Evolutionary conservation across 257 asterid genomes (phyloP).

Genomic region (Penstemon davidsonii): DNA sequence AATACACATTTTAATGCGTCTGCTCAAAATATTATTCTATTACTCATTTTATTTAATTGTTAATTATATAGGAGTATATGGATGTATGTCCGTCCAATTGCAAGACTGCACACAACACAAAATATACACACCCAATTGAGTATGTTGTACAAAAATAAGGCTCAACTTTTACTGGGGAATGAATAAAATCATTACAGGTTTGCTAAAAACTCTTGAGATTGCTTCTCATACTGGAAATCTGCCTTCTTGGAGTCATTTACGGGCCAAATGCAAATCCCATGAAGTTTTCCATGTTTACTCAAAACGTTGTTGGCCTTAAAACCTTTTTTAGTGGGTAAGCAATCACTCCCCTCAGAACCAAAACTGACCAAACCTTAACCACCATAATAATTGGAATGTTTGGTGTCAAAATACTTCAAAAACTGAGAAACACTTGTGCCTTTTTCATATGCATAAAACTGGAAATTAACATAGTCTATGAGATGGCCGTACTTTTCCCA

Average conservation of each 20-base stretch:
- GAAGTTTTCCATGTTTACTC: conserved; percentile 54
- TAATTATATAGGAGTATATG: no score
- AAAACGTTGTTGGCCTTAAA: conserved; percentile 55
- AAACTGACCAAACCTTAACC: conserved; percentile 60
- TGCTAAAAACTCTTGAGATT: conserved; percentile 58
- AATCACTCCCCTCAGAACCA: conserved; percentile 64
- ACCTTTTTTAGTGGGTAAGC: conserved; percentile 59
- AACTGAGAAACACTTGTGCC: conserved; percentile 56
- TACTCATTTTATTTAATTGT: no score
- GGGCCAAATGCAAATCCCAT: conserved; percentile 78
- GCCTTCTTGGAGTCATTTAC: conserved; percentile 73
- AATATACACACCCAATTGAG: no score
- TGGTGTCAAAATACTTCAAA: conserved; percentile 53
- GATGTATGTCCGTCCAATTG: no score
- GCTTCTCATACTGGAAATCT: conserved; percentile 48
- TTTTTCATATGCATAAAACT: conserved; percentile 60
- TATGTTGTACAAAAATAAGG: no score
- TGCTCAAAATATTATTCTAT: no score
- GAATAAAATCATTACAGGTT: conserved; percentile 17
- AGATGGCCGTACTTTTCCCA: conserved; percentile 61
- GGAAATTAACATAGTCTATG: conserved; percentile 70
- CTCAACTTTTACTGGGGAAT: background rate
- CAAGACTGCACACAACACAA: no score
- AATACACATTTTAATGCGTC: no score
- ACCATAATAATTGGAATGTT: conserved; percentile 55